phyloP scores from a whole-genome alignment of 148 eudicot genomes.

The Cornus controversa region DNA sequence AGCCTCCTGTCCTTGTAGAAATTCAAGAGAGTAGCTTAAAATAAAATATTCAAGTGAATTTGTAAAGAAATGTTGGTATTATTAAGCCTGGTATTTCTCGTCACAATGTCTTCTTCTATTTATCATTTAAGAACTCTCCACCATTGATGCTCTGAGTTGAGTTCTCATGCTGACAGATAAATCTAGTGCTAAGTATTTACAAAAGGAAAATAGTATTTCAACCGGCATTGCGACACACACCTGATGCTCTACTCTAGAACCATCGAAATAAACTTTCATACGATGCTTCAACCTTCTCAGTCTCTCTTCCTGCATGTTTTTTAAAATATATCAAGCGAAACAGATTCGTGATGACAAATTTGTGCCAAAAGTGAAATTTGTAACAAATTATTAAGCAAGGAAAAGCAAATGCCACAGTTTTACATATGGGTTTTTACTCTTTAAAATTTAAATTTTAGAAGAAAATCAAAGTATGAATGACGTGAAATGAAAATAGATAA shows the following conservation, averaged over 20 bases:
- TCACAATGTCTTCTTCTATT: background rate
- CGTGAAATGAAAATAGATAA: background rate
- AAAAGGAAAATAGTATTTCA: too few relatives aligned
- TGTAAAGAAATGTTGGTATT: background rate
- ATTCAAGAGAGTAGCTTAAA: background rate
- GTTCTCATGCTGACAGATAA: background rate
- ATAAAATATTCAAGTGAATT: background rate
- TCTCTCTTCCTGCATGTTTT: slow-evolving; percentile 63
- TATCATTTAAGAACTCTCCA: background rate
- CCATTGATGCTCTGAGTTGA: background rate
- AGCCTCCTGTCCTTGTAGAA: slow-evolving; percentile 54
- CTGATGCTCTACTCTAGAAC: slow-evolving; percentile 73
- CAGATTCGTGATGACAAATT: slow-evolving; percentile 5
- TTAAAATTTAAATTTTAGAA: background rate
- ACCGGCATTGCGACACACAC: too few relatives aligned
- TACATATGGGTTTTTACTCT: background rate
- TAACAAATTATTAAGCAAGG: background rate
- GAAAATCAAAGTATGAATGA: background rate
- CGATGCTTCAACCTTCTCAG: slow-evolving; percentile 67
- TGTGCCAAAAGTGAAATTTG: background rate
- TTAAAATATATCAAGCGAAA: background rate
- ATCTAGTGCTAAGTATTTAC: background rate
- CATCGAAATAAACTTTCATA: slow-evolving; percentile 62
- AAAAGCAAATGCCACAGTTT: background rate
- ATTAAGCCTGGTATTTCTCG: background rate